Evolutionary conservation across 2,329 filamentous ascomycete species (phyloP).

Genomic region (Massarina eburnea): DNA sequence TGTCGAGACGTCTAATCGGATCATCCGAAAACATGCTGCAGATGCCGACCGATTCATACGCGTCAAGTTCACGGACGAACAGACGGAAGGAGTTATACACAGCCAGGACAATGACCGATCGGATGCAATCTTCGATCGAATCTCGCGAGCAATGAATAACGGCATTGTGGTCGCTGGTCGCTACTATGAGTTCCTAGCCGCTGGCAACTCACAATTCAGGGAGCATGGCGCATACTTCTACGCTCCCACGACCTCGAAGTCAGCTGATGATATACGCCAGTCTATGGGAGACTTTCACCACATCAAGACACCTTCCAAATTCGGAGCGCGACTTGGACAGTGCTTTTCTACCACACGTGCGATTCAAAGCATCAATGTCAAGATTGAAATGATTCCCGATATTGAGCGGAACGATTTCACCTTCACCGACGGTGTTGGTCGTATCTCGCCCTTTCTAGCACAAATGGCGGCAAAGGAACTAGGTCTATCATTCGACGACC

Average conservation of each 20-base stretch:
- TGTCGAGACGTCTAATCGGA: slow-evolving; percentile 84
- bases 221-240: slow-evolving; percentile 95
- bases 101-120: slow-evolving; percentile 35
- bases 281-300: slow-evolving; percentile 87
- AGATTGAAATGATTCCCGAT: slow-evolving; percentile 64
- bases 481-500: slow-evolving; percentile 55
- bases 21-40: slow-evolving; percentile 71
- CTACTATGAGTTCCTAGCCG: slow-evolving; percentile 86
- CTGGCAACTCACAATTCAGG: slow-evolving; percentile 91
- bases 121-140: slow-evolving; percentile 69
- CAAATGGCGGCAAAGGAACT: slow-evolving; percentile 73
- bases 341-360: slow-evolving; percentile 92
- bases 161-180: slow-evolving; percentile 83
- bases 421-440: slow-evolving; percentile 93
- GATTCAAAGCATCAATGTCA: slow-evolving; percentile 64
- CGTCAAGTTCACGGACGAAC: slow-evolving; percentile 87
- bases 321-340: slow-evolving; percentile 85
- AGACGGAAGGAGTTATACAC: slow-evolving; percentile 49
- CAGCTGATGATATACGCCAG: slow-evolving; percentile 73
- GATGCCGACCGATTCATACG: slow-evolving; percentile 80
- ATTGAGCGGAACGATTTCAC: slow-evolving; percentile 67
- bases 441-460: slow-evolving; percentile 79
- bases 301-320: slow-evolving; percentile 84
- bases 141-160: slow-evolving; percentile 70
- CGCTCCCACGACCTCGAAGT: slow-evolving; percentile 66